phyloP scores from a whole-genome alignment of 176 grass and related monocot species.

The Aegilops sharonensis region DNA sequence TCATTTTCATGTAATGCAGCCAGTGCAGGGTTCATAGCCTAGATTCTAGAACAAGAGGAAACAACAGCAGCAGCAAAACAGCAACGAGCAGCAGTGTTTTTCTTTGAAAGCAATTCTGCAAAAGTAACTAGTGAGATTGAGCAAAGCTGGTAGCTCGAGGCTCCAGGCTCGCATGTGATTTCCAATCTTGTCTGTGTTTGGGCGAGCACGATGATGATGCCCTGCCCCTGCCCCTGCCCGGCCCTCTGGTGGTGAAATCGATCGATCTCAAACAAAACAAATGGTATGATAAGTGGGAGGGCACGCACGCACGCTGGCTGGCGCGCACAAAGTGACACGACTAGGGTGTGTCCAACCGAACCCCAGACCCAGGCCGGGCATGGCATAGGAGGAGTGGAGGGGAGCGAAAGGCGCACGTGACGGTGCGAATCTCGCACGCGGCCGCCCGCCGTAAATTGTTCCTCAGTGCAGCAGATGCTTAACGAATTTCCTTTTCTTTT shows the following conservation, averaged over 20 bases:
- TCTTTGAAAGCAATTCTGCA: neutral
- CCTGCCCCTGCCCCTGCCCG: too few species aligned
- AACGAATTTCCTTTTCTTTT: neutral
- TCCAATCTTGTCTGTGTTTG: conserved; percentile 49
- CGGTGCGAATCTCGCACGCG: conserved; percentile 21
- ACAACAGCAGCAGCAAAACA: neutral
- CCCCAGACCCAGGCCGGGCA: neutral
- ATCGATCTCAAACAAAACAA: neutral
- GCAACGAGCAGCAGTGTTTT: neutral
- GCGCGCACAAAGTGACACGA: conserved; percentile 37
- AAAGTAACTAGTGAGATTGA: neutral
- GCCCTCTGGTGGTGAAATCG: neutral
- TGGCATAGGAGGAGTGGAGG: neutral
- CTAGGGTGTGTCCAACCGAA: conserved; percentile 33
- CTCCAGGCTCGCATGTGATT: conserved; percentile 28
- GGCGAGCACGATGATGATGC: conserved; percentile 43
- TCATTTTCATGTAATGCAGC: conserved; percentile 40
- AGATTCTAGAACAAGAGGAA: conserved; percentile 48
- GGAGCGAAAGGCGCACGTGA: conserved; percentile 33
- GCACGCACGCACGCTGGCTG: conserved; percentile 7
- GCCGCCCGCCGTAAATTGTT: neutral
- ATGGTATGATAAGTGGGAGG: conserved; percentile 19
- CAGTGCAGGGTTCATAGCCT: conserved; percentile 1
- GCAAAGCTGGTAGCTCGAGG: neutral
- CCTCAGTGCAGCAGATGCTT: neutral